These are phyloP conservation scores for Triadica sebifera DNA, from an alignment of 345 rosid genomes.

Conservation along the genomic window DNA sequence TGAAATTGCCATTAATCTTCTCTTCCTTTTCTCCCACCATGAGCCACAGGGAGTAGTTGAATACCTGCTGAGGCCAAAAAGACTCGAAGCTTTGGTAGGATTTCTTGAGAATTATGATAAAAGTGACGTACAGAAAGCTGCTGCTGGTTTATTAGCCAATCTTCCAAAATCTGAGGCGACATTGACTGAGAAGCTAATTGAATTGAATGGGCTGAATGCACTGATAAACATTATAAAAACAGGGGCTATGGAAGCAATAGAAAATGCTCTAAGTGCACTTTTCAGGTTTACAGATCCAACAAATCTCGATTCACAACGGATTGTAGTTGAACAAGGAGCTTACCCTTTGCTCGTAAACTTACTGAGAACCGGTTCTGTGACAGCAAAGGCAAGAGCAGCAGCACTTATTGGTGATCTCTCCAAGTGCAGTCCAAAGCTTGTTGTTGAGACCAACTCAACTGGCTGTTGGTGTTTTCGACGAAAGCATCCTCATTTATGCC, in stretches of 20 bases:
- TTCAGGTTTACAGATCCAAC: conserved; percentile 60
- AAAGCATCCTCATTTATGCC: conserved; percentile 37
- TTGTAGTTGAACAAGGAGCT: conserved; percentile 48
- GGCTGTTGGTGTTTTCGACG: conserved; percentile 46
- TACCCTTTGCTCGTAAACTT: conserved; percentile 53
- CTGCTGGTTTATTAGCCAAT: conserved; percentile 65
- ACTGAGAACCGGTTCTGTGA: conserved; percentile 41
- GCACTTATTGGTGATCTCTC: conserved; percentile 64
- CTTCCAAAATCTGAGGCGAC: conserved; percentile 56
- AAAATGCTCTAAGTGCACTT: conserved; percentile 63
- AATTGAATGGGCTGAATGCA: conserved; percentile 45
- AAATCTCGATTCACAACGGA: conserved; percentile 43
- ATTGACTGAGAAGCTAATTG: conserved; percentile 48
- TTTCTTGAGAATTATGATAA: conserved; percentile 56
- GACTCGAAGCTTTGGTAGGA: conserved; percentile 58
- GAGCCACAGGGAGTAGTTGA: conserved; percentile 56
- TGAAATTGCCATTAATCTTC: conserved; percentile 51
- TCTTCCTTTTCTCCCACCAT: conserved; percentile 60
- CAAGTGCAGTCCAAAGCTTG: conserved; percentile 45
- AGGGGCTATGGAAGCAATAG: conserved; percentile 56
- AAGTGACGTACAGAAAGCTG: conserved; percentile 59
- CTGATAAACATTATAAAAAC: conserved; percentile 42
- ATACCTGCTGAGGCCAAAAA: conserved; percentile 54
- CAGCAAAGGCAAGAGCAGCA: conserved; percentile 62
- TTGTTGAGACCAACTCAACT: conserved; percentile 21